Evolutionary conservation across 441 rosid species (phyloP), one percentile per base, ranked within the genome.

Genomic region (Adansonia rubrostipa): DNA sequence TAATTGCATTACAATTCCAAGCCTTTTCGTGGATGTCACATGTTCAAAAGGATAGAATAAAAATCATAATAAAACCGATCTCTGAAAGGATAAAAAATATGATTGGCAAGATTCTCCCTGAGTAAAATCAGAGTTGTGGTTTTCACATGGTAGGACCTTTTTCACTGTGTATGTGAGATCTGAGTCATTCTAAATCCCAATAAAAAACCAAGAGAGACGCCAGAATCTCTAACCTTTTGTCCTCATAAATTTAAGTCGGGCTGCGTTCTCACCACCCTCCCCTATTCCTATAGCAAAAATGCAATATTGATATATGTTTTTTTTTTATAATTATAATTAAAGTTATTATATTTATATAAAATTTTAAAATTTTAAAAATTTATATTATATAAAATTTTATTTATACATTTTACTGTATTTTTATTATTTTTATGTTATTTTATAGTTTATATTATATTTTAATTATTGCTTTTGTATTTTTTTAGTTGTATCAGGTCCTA

Each of bases 71-170:
- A 36, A 36, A 62, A 28, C 44, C 11, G 67, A 62, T 62, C 28
- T 24, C 28, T 24, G 13, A 0, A 28, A 11, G 9, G 17, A 62
- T 33, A 33, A 13, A 28, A 24, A 24, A 24, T 24, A 24, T 24
- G 28, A 24, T 24, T 24, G 28, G 28, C 28, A 24, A 24, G 28
- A 24, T 24, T 24, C 28, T 24, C 28, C 33, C 45, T 3, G 67
- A 13, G 2, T 24, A 24, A 66, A 42, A 66, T n/a, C 28, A 42
- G 71, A 66, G 62, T 56, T 4, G 70, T 80, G 74, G 81, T 66
- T n/a, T 70, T 79, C 88, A 83, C 86, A 66, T 83, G 86, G 85
- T 66, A 78, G 66, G 68, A 75, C 19, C 22, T 28, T 17, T 17
- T 3, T 28, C 51, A 24, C 28, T 42, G 6, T 36, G 14, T 6